phyloP scores from a whole-genome alignment of 1,139 yeast genomes.

The Debaryomycetaceae sp. region DNA sequence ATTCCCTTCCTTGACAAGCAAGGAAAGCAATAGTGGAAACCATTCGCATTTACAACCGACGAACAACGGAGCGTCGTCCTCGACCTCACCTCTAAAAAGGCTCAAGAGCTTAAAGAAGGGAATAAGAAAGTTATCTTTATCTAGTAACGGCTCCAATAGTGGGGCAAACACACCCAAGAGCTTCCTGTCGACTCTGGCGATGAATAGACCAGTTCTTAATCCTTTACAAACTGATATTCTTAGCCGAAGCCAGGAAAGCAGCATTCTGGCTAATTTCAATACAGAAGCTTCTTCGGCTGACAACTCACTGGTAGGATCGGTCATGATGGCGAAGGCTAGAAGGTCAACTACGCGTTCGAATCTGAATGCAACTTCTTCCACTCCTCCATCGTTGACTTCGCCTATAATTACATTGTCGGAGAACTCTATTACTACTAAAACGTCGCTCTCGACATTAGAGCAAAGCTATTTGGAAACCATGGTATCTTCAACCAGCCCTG shows the following conservation, averaged over 20 bases:
- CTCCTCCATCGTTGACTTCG: constrained; percentile 17
- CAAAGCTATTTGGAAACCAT: constrained; percentile 24
- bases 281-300: constrained; percentile 3
- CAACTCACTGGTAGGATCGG: constrained; percentile 1
- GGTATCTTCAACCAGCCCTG: not conserved
- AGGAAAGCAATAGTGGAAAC: not conserved
- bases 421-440: constrained; percentile 26
- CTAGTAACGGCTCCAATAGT: constrained; percentile 6
- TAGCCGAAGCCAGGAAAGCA: constrained; percentile 14
- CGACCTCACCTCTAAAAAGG: constrained; percentile 28
- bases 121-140: constrained; percentile 16
- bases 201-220: constrained; percentile 17
- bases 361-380: not conserved
- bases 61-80: constrained; percentile 1
- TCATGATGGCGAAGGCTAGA: not conserved
- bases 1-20: not conserved
- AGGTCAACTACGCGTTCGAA: constrained; percentile 4
- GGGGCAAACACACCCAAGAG: constrained; percentile 1
- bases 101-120: constrained; percentile 39
- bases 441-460: constrained; percentile 30
- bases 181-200: constrained; percentile 2
- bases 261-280: constrained; percentile 10
- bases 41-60: not conserved
- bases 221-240: constrained; percentile 21
- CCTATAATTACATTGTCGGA: constrained; percentile 44